phyloP scores from a whole-genome alignment of 495 filamentous ascomycete species.

The Talaromyces nanjingensis region DNA sequence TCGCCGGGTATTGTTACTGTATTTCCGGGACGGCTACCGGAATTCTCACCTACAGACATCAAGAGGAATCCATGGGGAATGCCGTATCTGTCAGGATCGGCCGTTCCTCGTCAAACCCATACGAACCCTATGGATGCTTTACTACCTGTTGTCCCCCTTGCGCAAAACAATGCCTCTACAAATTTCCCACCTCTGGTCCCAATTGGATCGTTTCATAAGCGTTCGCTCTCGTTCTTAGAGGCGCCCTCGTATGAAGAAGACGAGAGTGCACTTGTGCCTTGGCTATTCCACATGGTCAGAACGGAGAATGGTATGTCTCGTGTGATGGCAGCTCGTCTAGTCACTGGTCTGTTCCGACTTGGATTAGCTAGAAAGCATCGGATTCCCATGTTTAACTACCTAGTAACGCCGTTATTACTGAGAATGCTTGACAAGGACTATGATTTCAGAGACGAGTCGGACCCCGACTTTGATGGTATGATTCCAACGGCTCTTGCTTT shows the following conservation, averaged over 20 bases:
- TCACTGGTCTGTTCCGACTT: slow-evolving; percentile 68
- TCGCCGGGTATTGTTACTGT: slow-evolving; percentile 68
- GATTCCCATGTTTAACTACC: slow-evolving; percentile 53
- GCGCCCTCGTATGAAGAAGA: slow-evolving; percentile 48
- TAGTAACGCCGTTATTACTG: slow-evolving; percentile 68
- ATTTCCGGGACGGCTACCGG: slow-evolving; percentile 50
- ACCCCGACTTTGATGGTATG: slow-evolving; percentile 33
- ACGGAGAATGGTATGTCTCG: slow-evolving; percentile 55
- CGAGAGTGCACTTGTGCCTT: slow-evolving; percentile 74
- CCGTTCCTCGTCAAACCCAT: slow-evolving; percentile 32
- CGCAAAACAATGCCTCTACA: slow-evolving; percentile 23
- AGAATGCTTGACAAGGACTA: slow-evolving; percentile 59
- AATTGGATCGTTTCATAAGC: slow-evolving; percentile 32
- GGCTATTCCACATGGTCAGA: slow-evolving; percentile 69
- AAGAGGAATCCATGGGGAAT: slow-evolving; percentile 41
- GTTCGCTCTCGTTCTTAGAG: slow-evolving; percentile 31
- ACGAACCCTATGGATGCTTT: slow-evolving; percentile 53
- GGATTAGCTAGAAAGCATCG: slow-evolving; percentile 57
- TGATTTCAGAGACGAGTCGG: slow-evolving; percentile 29
- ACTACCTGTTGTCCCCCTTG: slow-evolving; percentile 43
- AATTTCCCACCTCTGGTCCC: slow-evolving; percentile 55
- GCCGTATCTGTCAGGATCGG: slow-evolving; percentile 37
- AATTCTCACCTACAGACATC: slow-evolving; percentile 34
- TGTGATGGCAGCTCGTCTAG: slow-evolving; percentile 70
- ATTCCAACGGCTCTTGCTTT: slow-evolving; percentile 34